These are phyloP conservation scores for Prunella vulgaris DNA, from an alignment of 257 asterid species.

Conservation along the genomic window DNA sequence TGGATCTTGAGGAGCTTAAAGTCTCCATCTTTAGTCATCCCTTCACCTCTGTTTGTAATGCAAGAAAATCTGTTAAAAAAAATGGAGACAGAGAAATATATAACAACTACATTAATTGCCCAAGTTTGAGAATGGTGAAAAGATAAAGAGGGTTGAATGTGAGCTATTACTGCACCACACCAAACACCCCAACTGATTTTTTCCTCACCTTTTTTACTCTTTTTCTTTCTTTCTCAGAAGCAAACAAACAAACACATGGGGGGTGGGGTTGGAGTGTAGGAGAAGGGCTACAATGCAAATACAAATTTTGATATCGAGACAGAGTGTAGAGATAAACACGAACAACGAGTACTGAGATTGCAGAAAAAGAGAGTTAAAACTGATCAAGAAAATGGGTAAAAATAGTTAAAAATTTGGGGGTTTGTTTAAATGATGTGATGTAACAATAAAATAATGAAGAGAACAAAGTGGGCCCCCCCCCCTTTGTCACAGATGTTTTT, in stretches of 20 bases:
- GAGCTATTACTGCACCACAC: constrained; percentile 13
- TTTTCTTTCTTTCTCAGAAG: not conserved
- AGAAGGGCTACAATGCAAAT: constrained; percentile 1
- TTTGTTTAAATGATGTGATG: constrained; percentile 43
- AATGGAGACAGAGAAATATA: constrained; percentile 3
- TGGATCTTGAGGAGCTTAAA: constrained; percentile 93
- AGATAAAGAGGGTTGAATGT: not conserved
- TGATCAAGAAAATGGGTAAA: constrained; percentile 17
- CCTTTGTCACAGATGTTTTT: constrained; percentile 16
- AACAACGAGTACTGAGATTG: not conserved
- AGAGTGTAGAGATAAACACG: not conserved
- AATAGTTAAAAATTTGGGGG: not conserved
- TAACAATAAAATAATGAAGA: constrained; percentile 29
- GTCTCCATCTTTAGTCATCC: constrained; percentile 84
- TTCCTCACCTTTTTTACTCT: not conserved
- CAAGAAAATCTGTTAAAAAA: constrained; percentile 30
- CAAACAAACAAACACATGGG: constrained; percentile 1
- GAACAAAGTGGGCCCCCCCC: constrained; percentile 25
- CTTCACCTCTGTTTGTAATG: constrained; percentile 25
- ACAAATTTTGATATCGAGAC: constrained; percentile 16
- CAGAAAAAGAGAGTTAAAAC: constrained; percentile 15
- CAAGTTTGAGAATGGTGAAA: not conserved
- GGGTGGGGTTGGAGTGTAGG: constrained; percentile 4
- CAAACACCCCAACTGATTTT: constrained; percentile 10
- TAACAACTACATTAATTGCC: not conserved